These are phyloP conservation scores for Apiotrichum akiyoshidainum DNA, from an alignment of 1,284 basidiomycete species.

Conservation along the genomic window DNA sequence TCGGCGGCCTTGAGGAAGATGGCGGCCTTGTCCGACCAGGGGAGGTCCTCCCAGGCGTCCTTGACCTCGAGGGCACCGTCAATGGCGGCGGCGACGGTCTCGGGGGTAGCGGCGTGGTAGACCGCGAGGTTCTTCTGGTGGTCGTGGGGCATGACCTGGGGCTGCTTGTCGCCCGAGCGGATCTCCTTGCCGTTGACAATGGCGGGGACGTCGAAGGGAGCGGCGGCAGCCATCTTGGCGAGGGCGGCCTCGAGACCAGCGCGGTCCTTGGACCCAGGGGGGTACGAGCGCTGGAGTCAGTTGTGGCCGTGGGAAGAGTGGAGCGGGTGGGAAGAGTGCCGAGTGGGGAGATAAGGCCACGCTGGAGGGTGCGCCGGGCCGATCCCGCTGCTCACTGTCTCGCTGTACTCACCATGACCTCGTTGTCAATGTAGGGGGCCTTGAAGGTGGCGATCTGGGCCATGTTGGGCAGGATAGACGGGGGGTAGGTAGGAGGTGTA, in stretches of 20 bases:
- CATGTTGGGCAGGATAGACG: constrained; percentile 21
- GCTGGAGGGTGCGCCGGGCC: not conserved
- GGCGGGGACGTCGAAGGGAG: constrained; percentile 88
- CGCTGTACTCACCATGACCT: constrained; percentile 69
- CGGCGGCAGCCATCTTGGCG: constrained; percentile 71
- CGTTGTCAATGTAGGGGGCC: constrained; percentile 79
- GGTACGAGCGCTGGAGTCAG: constrained; percentile 60
- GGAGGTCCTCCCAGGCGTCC: constrained; percentile 83
- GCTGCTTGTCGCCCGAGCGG: constrained; percentile 74
- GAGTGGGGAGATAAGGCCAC: not conserved
- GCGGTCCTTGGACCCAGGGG: constrained; percentile 75
- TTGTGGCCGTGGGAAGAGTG: not conserved
- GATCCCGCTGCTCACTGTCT: not conserved
- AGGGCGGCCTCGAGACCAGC: constrained; percentile 71
- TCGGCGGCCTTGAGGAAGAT: constrained; percentile 98
- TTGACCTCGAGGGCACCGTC: constrained; percentile 84
- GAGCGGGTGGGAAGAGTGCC: not conserved
- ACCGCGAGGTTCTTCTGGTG: constrained; percentile 75
- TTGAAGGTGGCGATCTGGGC: constrained; percentile 73
- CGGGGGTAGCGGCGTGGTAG: constrained; percentile 84
- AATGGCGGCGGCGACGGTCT: constrained; percentile 75
- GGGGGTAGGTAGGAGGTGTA: not conserved
- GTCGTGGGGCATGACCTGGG: constrained; percentile 78
- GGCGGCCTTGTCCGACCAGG: constrained; percentile 93
- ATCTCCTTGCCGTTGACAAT: constrained; percentile 89